These are phyloP conservation scores for Dendryphion nanum DNA, from an alignment of 2,329 filamentous ascomycete species.

Conservation along the genomic window DNA sequence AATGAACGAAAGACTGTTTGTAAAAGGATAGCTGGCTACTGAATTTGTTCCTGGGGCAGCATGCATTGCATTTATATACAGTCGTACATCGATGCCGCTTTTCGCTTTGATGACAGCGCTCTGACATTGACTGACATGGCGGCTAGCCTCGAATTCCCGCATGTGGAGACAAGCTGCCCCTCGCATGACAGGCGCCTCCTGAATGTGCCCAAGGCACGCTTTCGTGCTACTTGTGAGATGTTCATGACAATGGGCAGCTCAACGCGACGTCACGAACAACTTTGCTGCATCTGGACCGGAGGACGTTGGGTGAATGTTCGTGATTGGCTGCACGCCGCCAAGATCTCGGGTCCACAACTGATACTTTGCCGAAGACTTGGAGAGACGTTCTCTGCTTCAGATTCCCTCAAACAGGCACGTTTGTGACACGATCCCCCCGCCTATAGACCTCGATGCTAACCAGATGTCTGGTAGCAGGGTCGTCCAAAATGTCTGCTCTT, in stretches of 20 bases:
- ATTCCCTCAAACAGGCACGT: too few species aligned
- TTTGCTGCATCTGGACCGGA: constrained; percentile 7
- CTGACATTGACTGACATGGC: constrained; percentile 1
- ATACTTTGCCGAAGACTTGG: constrained; percentile 26
- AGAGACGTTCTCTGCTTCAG: constrained; percentile 31
- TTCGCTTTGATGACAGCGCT: constrained; percentile 1
- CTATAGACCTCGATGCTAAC: too few species aligned
- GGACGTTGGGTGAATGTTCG: constrained; percentile 5
- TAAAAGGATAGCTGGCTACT: constrained; percentile 13
- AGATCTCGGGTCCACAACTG: constrained; percentile 9
- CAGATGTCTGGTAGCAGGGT: too few species aligned
- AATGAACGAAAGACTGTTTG: constrained; percentile 29
- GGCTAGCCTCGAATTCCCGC: neutral
- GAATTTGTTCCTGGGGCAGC: constrained; percentile 9
- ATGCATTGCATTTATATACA: constrained; percentile 31
- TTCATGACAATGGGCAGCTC: too few species aligned
- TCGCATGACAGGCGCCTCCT: constrained; percentile 28
- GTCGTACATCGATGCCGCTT: constrained; percentile 10
- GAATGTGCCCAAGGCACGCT: too few species aligned
- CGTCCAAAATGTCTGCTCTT: too few species aligned
- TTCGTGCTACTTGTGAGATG: too few species aligned
- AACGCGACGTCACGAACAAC: too few species aligned
- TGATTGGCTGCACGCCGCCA: constrained; percentile 24
- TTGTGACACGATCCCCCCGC: too few species aligned
- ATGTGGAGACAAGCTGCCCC: constrained; percentile 9